Evolutionary conservation across 345 rosid species (phyloP), one percentile per base, ranked within the genome.

Genomic region (Sisymbrium altissimum): DNA sequence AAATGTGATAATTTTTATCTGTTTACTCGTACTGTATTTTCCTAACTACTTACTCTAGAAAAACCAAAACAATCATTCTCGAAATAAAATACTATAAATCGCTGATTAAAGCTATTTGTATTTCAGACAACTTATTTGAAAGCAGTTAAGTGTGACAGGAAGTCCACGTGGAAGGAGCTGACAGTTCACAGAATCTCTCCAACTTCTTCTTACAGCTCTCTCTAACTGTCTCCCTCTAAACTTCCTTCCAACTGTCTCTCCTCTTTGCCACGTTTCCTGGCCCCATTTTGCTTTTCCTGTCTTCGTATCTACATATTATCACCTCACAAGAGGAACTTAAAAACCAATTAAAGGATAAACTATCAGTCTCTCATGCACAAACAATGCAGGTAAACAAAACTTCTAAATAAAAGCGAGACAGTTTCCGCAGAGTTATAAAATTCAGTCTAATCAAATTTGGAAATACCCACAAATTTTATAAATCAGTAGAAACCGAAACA

Each of bases 101-200:
- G 9, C 12, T 36, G 39, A 35, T 7, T 0, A 9, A 8, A 3
- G 40, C 15, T 52, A 12, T 5, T 50, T 25, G 17, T 52, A 25
- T 12, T 52, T 25, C 57, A 52, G 33, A 52, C 33, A 25, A 12
- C 57, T 29, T 52, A 52, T 29, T 49, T 13, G 66, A 55, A 57
- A 66, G 66, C 48, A 36, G 72, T 13, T 57, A 56, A 44, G 72
- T 18, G 21, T 65, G 66, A 74, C 64, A 71, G 75, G 29, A 63
- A 52, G 56, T 84, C 84, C 84, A 76, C 82, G 84, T 86, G 86
- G 78, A 75, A 53, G 59, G 58, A 43, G 60, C 64, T 72, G 86
- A 85, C 88, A 85, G 85, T 85, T 81, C 83, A 82, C 59, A 67
- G 81, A 76, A 57, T 58, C 57, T 44, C 65, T 40, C 9, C 27